Evolutionary conservation across 139 green algal genomes (phyloP).

Genomic region (Choricystis sp.): DNA sequence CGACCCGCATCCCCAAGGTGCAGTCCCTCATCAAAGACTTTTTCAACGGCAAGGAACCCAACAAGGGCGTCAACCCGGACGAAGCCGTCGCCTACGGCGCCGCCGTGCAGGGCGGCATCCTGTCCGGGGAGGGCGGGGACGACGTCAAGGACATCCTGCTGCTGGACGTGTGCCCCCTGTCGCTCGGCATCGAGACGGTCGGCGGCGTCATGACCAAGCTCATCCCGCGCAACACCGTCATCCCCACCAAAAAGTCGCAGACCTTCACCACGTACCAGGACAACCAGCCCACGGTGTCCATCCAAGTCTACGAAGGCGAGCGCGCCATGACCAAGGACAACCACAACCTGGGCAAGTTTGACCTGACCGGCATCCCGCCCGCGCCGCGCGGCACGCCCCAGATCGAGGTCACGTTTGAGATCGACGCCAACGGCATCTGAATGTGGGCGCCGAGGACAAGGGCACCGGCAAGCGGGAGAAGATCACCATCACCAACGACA

Average conservation of each 20-base stretch:
- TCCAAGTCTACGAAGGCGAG: constrained; percentile 83
- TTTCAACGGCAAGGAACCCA: constrained; percentile 85
- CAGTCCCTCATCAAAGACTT: constrained; percentile 73
- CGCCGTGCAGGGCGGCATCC: constrained; percentile 79
- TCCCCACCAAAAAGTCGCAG: constrained; percentile 97
- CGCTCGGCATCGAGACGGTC: constrained; percentile 82
- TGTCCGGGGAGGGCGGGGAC: constrained; percentile 58
- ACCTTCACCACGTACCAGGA: constrained; percentile 98
- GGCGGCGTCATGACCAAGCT: constrained; percentile 89
- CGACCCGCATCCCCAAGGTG: constrained; percentile 88
- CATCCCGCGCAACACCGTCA: constrained; percentile 77
- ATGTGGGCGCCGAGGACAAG: constrained; percentile 73
- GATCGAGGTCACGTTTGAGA: constrained; percentile 75
- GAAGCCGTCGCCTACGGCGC: constrained; percentile 85
- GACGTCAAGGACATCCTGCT: constrained; percentile 70
- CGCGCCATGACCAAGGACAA: constrained; percentile 88
- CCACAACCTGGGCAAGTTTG: constrained; percentile 82
- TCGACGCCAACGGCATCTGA: constrained; percentile 90
- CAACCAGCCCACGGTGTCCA: constrained; percentile 80
- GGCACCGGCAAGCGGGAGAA: constrained; percentile 61
- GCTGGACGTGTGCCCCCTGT: constrained; percentile 75
- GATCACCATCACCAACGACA: constrained; percentile 78
- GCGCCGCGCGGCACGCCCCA: constrained; percentile 65
- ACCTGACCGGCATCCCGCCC: constrained; percentile 76
- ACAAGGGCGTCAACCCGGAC: constrained; percentile 90